These are phyloP conservation scores for Pleurotus citrinopileatus DNA, from an alignment of 768 basidiomycete genomes.

Conservation along the genomic window DNA sequence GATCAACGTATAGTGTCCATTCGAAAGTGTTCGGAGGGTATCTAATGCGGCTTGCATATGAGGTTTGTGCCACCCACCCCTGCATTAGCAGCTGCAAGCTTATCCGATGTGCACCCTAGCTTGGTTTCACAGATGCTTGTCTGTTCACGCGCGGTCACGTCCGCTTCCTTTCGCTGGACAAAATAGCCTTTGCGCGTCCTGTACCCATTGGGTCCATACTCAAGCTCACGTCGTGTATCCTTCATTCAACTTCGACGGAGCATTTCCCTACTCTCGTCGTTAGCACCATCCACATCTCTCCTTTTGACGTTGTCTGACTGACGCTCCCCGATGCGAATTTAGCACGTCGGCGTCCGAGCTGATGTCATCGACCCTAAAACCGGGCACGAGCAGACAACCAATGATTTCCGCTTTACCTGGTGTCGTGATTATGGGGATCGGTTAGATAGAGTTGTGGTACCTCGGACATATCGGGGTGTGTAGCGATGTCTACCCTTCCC, in stretches of 20 bases:
- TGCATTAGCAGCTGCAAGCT: not conserved
- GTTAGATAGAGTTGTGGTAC: slow-evolving; percentile 49
- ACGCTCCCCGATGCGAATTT: slow-evolving; percentile 8
- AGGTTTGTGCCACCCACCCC: slow-evolving; percentile 34
- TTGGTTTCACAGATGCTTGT: slow-evolving; percentile 70
- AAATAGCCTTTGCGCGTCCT: slow-evolving; percentile 74
- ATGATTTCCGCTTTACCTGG: slow-evolving; percentile 79
- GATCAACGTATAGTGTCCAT: slow-evolving; percentile 53
- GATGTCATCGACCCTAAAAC: slow-evolving; percentile 69
- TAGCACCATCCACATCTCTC: slow-evolving; percentile 23
- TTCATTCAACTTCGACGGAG: slow-evolving; percentile 52
- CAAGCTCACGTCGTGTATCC: slow-evolving; percentile 65
- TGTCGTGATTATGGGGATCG: slow-evolving; percentile 39
- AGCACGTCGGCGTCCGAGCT: slow-evolving; percentile 74
- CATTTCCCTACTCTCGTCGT: slow-evolving; percentile 60
- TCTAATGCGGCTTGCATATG: slow-evolving; percentile 66
- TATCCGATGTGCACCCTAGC: slow-evolving; percentile 30
- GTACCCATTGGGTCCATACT: slow-evolving; percentile 86
- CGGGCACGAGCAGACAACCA: slow-evolving; percentile 63
- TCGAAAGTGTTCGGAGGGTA: slow-evolving; percentile 82
- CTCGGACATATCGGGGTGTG: slow-evolving; percentile 68
- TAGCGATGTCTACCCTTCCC: too few relatives aligned
- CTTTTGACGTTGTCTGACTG: not conserved
- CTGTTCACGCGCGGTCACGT: slow-evolving; percentile 67
- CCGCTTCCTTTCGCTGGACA: slow-evolving; percentile 74